Evolutionary conservation across 257 asterid genomes (phyloP).

Genomic region (Plantago elongata): DNA sequence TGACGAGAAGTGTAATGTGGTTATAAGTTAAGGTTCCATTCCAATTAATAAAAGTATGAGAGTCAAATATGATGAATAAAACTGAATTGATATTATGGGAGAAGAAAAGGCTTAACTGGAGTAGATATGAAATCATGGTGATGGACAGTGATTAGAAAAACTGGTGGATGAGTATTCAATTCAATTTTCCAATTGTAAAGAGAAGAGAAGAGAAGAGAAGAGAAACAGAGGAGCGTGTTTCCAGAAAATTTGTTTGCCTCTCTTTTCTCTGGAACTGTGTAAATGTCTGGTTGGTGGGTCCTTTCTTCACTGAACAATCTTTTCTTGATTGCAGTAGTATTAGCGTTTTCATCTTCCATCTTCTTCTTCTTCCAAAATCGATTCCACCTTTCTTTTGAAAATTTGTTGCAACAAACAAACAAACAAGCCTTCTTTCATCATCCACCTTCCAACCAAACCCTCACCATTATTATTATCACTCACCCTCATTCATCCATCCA

Average conservation of each 20-base stretch:
- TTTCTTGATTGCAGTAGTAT: background rate
- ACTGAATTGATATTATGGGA: no score
- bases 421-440: slow-evolving; percentile 23
- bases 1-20: no score
- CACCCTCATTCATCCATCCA: slow-evolving; percentile 32
- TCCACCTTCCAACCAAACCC: slow-evolving; percentile 48
- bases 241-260: slow-evolving; percentile 37
- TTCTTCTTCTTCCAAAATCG: slow-evolving; percentile 3
- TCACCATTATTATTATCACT: slow-evolving; percentile 21
- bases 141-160: no score
- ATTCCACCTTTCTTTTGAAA: slow-evolving; percentile 21
- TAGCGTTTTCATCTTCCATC: slow-evolving; percentile 26
- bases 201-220: no score
- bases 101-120: no score
- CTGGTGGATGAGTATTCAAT: no score
- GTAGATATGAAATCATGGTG: no score
- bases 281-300: slow-evolving; percentile 40
- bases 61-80: no score
- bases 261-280: slow-evolving; percentile 24
- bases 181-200: no score
- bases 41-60: no score
- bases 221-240: slow-evolving; percentile 43
- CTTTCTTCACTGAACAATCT: slow-evolving; percentile 14
- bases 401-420: slow-evolving; percentile 43
- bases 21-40: no score